Evolutionary conservation across 352 stramenopile species (phyloP).

Genomic region (Globisporangium nodosum): DNA sequence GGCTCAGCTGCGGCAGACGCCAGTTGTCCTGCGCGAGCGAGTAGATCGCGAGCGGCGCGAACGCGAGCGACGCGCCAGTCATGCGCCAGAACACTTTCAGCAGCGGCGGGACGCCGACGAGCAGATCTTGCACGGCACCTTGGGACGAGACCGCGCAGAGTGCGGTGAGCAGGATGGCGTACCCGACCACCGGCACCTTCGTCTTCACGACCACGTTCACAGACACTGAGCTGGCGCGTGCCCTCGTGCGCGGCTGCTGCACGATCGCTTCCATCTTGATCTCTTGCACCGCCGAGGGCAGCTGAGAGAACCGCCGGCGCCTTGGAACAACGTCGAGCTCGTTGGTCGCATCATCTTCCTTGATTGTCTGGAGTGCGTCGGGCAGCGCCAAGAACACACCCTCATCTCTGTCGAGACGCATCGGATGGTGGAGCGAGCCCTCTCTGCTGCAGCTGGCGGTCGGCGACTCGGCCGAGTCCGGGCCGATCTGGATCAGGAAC

Average conservation of each 20-base stretch:
- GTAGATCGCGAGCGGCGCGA: constrained; percentile 21
- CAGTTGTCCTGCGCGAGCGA: constrained; percentile 21
- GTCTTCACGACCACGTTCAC: constrained; percentile 40
- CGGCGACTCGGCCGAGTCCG: background rate
- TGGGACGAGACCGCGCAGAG: constrained; percentile 40
- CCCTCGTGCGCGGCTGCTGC: background rate
- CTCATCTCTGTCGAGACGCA: constrained; percentile 2
- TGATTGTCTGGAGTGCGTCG: constrained; percentile 1
- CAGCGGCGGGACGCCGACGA: constrained; percentile 33
- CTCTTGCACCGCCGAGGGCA: constrained; percentile 32
- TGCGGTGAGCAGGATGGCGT: constrained; percentile 32
- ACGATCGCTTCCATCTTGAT: constrained; percentile 34
- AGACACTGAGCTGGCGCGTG: constrained; percentile 9
- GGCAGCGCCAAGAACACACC: constrained; percentile 35
- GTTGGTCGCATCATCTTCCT: background rate
- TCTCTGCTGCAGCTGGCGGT: background rate
- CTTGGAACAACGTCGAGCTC: background rate
- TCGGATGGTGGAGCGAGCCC: background rate
- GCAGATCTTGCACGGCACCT: constrained; percentile 34
- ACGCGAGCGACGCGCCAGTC: constrained; percentile 30
- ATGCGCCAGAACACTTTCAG: constrained; percentile 57
- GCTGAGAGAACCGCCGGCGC: constrained; percentile 5
- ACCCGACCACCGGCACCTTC: constrained; percentile 39
- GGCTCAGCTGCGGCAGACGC: constrained; percentile 11
- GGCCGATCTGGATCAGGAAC: constrained; percentile 18